Percentiles rank a stretch among this genome's conserved stretches.
These are phyloP conservation scores for Epichloe uncinata DNA, from an alignment of 2,329 filamentous ascomycete species.

Conservation along the genomic window DNA sequence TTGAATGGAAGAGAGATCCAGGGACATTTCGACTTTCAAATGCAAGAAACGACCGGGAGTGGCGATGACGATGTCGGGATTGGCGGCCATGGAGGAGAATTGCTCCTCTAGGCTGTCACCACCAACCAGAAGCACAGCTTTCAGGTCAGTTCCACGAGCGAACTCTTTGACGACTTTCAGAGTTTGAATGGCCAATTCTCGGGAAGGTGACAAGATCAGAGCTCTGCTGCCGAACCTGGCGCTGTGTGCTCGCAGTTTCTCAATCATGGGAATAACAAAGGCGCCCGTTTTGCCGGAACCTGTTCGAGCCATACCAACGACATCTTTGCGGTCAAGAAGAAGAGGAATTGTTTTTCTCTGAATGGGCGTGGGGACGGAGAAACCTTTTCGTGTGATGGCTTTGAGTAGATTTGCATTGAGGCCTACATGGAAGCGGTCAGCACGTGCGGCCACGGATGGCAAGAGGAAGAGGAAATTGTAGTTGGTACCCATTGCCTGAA, in stretches of 20 bases:
- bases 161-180: constrained; percentile 95
- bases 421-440: constrained; percentile 27
- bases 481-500: constrained; percentile 73
- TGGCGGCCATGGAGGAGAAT: constrained; percentile 81
- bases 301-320: constrained; percentile 97
- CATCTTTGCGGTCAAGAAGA: constrained; percentile 78
- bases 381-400: constrained; percentile 86
- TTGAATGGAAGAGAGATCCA: constrained; percentile 79
- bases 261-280: constrained; percentile 97
- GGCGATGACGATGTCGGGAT: constrained; percentile 94
- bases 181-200: constrained; percentile 90
- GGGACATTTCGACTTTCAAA: constrained; percentile 88
- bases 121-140: constrained; percentile 80
- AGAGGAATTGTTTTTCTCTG: constrained; percentile 93
- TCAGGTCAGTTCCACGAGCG: constrained; percentile 77
- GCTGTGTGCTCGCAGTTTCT: constrained; percentile 80
- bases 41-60: constrained; percentile 94
- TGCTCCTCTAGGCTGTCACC: constrained; percentile 94
- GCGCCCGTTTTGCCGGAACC: constrained; percentile 97
- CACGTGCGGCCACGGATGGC: not conserved
- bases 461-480: not conserved
- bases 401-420: constrained; percentile 74
- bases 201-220: constrained; percentile 79
- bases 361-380: constrained; percentile 91
- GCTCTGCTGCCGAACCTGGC: constrained; percentile 75